Evolutionary conservation across 176 grass and related monocot genomes (phyloP), one percentile per base, ranked within the genome.

Genomic region (Otatea glauca): DNA sequence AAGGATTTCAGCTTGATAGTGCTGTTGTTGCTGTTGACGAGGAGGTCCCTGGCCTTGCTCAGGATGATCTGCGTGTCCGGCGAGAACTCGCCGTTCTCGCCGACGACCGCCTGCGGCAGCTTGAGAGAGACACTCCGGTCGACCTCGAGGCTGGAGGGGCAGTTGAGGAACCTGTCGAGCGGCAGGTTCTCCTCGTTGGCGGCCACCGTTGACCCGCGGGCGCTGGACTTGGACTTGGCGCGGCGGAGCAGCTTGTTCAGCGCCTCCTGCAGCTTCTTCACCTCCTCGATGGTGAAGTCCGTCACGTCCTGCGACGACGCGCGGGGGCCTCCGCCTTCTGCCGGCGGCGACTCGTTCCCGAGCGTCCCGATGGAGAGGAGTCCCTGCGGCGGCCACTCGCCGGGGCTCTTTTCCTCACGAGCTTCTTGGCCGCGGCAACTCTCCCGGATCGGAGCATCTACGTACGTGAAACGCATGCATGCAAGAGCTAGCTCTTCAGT

Each of bases 61-160:
- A 99, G 85, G 65, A 99, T 91, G 93, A 99, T 92, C 93, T 92
- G 92, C 82, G 93, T 99, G 64, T 94, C 87, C n/a, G 97, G 97
- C 35, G 97, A 99, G 90, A 99, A 90, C 58, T 96, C 91, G 34
- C 89, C 90, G 81, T 80, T 82, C 45, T 70, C 69, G 6, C 83
- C 50, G 27, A 68, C 47, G 27, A 16, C 54, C 0, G 51, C 74
- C 49, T 75, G 79, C n/a, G 75, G 79, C 17, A 69, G 80, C 41
- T 58, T 59, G 17, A 87, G 88, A 5, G 88, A 68, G 67, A 90
- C 13, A 81, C 80, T 53, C 15, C 93, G 87, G 45, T 96, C 93
- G 16, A 99, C 93, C 94, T 99, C 93, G 55, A 99, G 91, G 92
- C 93, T 99, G 47, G 97, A 99, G 4, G 97, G 92, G 78, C 97